Evolutionary conservation across 1,284 basidiomycete genomes (phyloP).

Genomic region (Leccinum insolens): DNA sequence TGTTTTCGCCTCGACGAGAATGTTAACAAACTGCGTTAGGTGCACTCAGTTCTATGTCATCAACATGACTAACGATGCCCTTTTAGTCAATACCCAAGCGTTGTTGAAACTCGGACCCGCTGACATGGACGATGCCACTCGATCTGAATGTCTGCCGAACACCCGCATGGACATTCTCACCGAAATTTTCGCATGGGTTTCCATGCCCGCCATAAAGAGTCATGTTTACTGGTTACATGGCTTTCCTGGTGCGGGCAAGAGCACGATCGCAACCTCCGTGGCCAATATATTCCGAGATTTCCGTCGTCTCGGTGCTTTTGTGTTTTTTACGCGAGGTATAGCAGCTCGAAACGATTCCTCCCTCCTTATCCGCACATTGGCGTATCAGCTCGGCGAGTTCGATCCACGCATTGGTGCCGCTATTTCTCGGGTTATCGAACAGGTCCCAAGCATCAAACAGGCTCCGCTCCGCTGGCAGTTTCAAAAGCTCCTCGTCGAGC

Average conservation of each 20-base stretch:
- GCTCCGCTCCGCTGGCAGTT: conserved; percentile 35
- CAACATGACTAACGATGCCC: conserved; percentile 6
- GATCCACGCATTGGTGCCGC: conserved; percentile 30
- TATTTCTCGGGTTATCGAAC: conserved; percentile 29
- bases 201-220: conserved; percentile 17
- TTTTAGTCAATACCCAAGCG: conserved; percentile 24
- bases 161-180: conserved; percentile 35
- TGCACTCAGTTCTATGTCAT: neutral
- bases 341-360: conserved; percentile 28
- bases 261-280: conserved; percentile 34
- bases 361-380: conserved; percentile 32
- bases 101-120: conserved; percentile 28
- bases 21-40: conserved; percentile 28
- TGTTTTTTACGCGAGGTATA: conserved; percentile 34
- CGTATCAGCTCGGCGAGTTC: conserved; percentile 36
- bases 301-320: conserved; percentile 34
- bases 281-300: conserved; percentile 32
- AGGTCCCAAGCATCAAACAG: conserved; percentile 33
- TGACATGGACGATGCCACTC: conserved; percentile 33
- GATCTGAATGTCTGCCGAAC: conserved; percentile 32
- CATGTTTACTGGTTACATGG: conserved; percentile 38
- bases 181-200: conserved; percentile 28
- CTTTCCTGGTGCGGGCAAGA: conserved; percentile 37
- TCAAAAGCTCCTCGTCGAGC: conserved; percentile 35
- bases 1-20: conserved; percentile 35